These are phyloP conservation scores for Microsporum audouinii DNA, from an alignment of 2,329 filamentous ascomycete genomes.

Conservation along the genomic window DNA sequence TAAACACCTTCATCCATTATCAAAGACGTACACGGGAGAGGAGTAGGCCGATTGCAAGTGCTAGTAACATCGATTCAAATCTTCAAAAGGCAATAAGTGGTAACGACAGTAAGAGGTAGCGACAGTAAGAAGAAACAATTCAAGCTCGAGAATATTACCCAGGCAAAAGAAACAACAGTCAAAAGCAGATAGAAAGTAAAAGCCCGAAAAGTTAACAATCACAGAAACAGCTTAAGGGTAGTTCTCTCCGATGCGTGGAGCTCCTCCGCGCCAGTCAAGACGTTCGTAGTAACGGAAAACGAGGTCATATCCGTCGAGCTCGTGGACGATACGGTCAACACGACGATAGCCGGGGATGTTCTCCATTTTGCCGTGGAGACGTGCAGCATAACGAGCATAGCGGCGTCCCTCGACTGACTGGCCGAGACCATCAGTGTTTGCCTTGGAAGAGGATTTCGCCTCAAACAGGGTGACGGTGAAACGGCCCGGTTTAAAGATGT, in stretches of 20 bases:
- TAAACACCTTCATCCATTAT: too few species aligned
- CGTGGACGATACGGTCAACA: slow-evolving; percentile 89
- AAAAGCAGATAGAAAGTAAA: neutral
- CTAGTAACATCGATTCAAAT: neutral
- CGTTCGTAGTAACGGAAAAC: slow-evolving; percentile 95
- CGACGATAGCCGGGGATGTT: slow-evolving; percentile 74
- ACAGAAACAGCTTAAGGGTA: slow-evolving; percentile 3
- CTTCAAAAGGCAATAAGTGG: neutral
- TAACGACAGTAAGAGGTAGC: neutral
- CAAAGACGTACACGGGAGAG: too few species aligned
- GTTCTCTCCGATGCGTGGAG: slow-evolving; percentile 50
- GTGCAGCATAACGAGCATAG: slow-evolving; percentile 33
- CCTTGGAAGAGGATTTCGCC: slow-evolving; percentile 49
- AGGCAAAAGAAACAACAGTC: neutral
- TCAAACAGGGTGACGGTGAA: slow-evolving; percentile 97
- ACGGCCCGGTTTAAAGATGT: slow-evolving; percentile 93
- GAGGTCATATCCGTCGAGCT: slow-evolving; percentile 92
- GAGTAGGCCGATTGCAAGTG: neutral
- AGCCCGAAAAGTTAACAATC: neutral
- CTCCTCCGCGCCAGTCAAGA: slow-evolving; percentile 62
- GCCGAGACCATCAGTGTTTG: slow-evolving; percentile 24
- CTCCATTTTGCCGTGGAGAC: slow-evolving; percentile 52
- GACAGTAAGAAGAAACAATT: neutral
- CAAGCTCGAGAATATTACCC: neutral
- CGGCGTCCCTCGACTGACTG: slow-evolving; percentile 27